These are phyloP conservation scores for Suhomyces taliae DNA, from an alignment of 1,139 yeast species.

Conservation along the genomic window DNA sequence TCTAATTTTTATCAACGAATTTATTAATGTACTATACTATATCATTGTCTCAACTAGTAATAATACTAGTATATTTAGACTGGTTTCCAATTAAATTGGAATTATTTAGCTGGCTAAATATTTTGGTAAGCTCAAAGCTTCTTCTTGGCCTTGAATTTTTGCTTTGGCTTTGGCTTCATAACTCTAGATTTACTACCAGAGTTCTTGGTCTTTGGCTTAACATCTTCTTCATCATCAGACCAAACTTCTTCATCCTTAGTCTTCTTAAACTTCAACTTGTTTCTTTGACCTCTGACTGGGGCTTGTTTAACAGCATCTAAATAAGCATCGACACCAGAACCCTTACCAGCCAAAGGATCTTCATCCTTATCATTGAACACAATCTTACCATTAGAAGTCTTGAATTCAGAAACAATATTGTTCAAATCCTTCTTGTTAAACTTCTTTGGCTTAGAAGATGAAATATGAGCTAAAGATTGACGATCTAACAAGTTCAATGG, in stretches of 20 bases:
- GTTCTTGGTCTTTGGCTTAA: constrained; percentile 6
- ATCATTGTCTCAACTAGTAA: no score
- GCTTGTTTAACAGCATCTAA: constrained; percentile 91
- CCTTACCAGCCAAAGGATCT: constrained; percentile 51
- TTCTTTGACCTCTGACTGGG: constrained; percentile 90
- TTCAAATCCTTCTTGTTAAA: constrained; percentile 45
- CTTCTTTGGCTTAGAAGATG: constrained; percentile 77
- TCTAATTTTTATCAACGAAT: no score
- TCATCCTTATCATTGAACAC: constrained; percentile 49
- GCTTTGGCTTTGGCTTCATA: constrained; percentile 41
- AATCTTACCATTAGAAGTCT: constrained; percentile 52
- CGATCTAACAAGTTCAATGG: constrained; percentile 90
- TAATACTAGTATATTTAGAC: no score
- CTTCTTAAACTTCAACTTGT: constrained; percentile 83
- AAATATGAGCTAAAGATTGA: constrained; percentile 79
- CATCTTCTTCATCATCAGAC: constrained; percentile 48
- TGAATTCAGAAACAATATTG: constrained; percentile 49
- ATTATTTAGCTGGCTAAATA: no score
- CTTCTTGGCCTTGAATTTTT: constrained; percentile 58
- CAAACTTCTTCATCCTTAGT: constrained; percentile 54
- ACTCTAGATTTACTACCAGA: constrained; percentile 18
- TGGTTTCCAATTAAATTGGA: no score
- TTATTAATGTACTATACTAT: no score
- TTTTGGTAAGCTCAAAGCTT: constrained; percentile 38
- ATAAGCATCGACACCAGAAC: constrained; percentile 80